Evolutionary conservation across 106 monocot genomes (phyloP).

Genomic region (Agapanthus africanus): DNA sequence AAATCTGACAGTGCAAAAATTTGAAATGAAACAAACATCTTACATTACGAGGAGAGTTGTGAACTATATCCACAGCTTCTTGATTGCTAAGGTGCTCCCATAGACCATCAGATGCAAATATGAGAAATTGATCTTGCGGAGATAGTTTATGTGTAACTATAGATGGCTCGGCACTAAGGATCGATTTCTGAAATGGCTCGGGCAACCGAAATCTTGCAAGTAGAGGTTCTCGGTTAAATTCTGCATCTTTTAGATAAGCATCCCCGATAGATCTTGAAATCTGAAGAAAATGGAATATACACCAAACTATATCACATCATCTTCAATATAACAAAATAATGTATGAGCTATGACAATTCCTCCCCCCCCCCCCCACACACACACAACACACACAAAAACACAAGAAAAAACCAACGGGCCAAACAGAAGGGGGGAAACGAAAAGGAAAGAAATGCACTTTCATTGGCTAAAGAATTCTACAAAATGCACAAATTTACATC

Average conservation of each 20-base stretch:
- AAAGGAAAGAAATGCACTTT: no score
- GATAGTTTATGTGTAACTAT: slow-evolving; percentile 43
- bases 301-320: no score
- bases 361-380: no score
- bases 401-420: background rate
- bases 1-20: no score
- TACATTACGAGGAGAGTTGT: slow-evolving; percentile 47
- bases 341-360: no score
- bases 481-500: no score
- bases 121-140: slow-evolving; percentile 67
- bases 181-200: slow-evolving; percentile 37
- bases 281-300: slow-evolving; percentile 22
- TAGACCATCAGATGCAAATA: slow-evolving; percentile 68
- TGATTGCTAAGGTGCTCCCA: slow-evolving; percentile 76
- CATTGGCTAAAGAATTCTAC: no score
- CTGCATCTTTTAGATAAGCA: slow-evolving; percentile 56
- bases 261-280: slow-evolving; percentile 73
- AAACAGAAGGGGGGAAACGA: no score
- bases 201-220: slow-evolving; percentile 38
- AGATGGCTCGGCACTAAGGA: slow-evolving; percentile 59
- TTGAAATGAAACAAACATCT: background rate
- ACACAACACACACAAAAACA: background rate
- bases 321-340: background rate
- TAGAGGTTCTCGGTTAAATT: slow-evolving; percentile 66
- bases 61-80: slow-evolving; percentile 62